These are phyloP conservation scores for Wickerhamomyces sydowiorum DNA, from an alignment of 805 yeast species.

Conservation along the genomic window DNA sequence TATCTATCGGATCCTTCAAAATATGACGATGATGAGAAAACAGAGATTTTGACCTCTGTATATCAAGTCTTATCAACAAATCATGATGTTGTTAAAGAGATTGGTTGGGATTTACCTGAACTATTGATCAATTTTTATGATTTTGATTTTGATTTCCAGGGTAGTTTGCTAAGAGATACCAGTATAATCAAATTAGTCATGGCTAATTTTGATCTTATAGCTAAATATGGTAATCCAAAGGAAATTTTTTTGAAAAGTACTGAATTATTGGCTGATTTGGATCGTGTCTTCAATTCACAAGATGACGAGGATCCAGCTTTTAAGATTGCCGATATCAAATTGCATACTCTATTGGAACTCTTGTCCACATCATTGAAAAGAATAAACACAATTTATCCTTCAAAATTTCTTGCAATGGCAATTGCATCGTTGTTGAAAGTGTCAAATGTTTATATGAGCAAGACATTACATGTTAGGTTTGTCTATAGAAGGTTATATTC, in stretches of 20 bases:
- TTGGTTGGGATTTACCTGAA: slow-evolving; percentile 92
- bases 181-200: slow-evolving; percentile 23
- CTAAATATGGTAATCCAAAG: slow-evolving; percentile 71
- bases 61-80: slow-evolving; percentile 37
- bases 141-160: slow-evolving; percentile 33
- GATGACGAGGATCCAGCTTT: slow-evolving; percentile 6
- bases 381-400: slow-evolving; percentile 69
- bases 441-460: slow-evolving; percentile 34
- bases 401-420: slow-evolving; percentile 70
- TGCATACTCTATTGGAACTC: slow-evolving; percentile 65
- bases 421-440: slow-evolving; percentile 53
- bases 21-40: slow-evolving; percentile 45
- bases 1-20: slow-evolving; percentile 43
- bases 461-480: slow-evolving; percentile 29
- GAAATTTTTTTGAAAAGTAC: slow-evolving; percentile 69
- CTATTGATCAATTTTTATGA: slow-evolving; percentile 52
- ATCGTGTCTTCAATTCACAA: slow-evolving; percentile 1
- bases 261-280: slow-evolving; percentile 48
- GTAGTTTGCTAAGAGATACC: slow-evolving; percentile 27
- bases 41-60: slow-evolving; percentile 40
- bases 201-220: slow-evolving; percentile 55
- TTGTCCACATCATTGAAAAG: slow-evolving; percentile 50
- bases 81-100: slow-evolving; percentile 49
- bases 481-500: slow-evolving; percentile 58
- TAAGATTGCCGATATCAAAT: slow-evolving; percentile 34